Evolutionary conservation across 495 filamentous ascomycete species (phyloP).

Genomic region (Parmelia sp.): DNA sequence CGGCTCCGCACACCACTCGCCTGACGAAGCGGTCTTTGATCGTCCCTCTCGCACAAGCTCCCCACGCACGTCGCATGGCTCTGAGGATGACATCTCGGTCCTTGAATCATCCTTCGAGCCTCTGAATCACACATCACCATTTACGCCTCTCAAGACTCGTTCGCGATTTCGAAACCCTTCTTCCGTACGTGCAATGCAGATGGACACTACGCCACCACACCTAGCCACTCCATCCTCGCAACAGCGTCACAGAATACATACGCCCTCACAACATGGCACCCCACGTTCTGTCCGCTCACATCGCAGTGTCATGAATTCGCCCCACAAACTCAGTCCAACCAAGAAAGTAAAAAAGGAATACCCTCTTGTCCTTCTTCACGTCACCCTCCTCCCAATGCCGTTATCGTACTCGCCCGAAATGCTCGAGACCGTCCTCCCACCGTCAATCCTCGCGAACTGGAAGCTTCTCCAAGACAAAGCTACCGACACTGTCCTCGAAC

Average conservation of each 20-base stretch:
- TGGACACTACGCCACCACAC: slow-evolving; percentile 59
- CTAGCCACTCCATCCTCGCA: slow-evolving; percentile 42
- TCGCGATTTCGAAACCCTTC: slow-evolving; percentile 63
- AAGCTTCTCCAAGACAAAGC: slow-evolving; percentile 67
- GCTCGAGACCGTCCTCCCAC: slow-evolving; percentile 51
- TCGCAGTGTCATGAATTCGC: slow-evolving; percentile 22
- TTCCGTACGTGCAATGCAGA: slow-evolving; percentile 71
- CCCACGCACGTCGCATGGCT: slow-evolving; percentile 27
- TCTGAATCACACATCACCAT: slow-evolving; percentile 16
- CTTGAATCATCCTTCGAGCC: slow-evolving; percentile 19
- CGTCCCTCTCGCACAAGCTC: slow-evolving; percentile 22
- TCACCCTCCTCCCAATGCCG: slow-evolving; percentile 69
- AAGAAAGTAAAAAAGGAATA: slow-evolving; percentile 52
- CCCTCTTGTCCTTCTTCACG: slow-evolving; percentile 82
- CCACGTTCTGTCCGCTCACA: slow-evolving; percentile 25
- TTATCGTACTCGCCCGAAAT: slow-evolving; percentile 62
- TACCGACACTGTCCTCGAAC: slow-evolving; percentile 69
- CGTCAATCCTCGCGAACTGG: slow-evolving; percentile 62
- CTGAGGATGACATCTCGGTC: slow-evolving; percentile 23
- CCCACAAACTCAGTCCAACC: slow-evolving; percentile 28
- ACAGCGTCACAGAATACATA: slow-evolving; percentile 25
- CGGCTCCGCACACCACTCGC: slow-evolving; percentile 25
- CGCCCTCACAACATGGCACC: slow-evolving; percentile 24
- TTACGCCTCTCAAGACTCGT: slow-evolving; percentile 22
- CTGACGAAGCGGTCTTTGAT: slow-evolving; percentile 29